Conservation (phyloP, 2,329 filamentous ascomycete genomes). For the Hypoxylon rubiginosum region DNA sequence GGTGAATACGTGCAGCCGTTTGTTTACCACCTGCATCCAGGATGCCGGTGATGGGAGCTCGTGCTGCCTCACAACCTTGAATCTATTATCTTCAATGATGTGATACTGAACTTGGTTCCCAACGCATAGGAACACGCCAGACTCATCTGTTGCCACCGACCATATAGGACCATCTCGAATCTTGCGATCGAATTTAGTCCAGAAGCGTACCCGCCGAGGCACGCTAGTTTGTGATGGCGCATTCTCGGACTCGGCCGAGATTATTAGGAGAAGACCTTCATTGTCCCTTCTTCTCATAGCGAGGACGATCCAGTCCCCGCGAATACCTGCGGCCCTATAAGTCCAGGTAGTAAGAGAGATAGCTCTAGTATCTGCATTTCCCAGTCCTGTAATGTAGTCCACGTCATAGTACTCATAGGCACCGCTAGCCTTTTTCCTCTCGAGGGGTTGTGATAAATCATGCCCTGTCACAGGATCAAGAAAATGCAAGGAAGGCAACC, state of each 20-base stretch:
- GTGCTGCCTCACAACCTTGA: slow-evolving; percentile 62
- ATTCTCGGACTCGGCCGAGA: slow-evolving; percentile 60
- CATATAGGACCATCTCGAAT: slow-evolving; percentile 63
- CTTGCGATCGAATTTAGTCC: slow-evolving; percentile 64
- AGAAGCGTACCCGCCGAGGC: slow-evolving; percentile 62
- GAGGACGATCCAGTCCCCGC: slow-evolving; percentile 74
- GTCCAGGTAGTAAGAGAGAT: slow-evolving; percentile 47
- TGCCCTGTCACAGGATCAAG: slow-evolving; percentile 68
- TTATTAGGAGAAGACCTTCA: slow-evolving; percentile 67
- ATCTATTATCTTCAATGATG: slow-evolving; percentile 67
- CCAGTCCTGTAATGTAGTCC: slow-evolving; percentile 68
- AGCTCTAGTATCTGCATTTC: slow-evolving; percentile 65
- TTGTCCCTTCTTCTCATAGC: slow-evolving; percentile 58
- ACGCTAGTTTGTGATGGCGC: slow-evolving; percentile 43
- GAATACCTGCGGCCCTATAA: slow-evolving; percentile 56
- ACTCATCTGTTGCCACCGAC: slow-evolving; percentile 67
- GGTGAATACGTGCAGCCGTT: slow-evolving; percentile 66
- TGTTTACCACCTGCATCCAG: slow-evolving; percentile 61
- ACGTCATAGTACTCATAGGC: slow-evolving; percentile 50
- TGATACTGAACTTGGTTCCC: slow-evolving; percentile 69
- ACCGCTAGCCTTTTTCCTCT: slow-evolving; percentile 47
- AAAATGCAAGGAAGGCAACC: slow-evolving; percentile 66
- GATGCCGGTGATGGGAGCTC: slow-evolving; percentile 67
- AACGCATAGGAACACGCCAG: slow-evolving; percentile 69
- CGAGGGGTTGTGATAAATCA: slow-evolving; percentile 62